Evolutionary conservation across 768 basidiomycete species (phyloP), one percentile per base, ranked within the genome.

Genomic region (Butyriboletus loyo): DNA sequence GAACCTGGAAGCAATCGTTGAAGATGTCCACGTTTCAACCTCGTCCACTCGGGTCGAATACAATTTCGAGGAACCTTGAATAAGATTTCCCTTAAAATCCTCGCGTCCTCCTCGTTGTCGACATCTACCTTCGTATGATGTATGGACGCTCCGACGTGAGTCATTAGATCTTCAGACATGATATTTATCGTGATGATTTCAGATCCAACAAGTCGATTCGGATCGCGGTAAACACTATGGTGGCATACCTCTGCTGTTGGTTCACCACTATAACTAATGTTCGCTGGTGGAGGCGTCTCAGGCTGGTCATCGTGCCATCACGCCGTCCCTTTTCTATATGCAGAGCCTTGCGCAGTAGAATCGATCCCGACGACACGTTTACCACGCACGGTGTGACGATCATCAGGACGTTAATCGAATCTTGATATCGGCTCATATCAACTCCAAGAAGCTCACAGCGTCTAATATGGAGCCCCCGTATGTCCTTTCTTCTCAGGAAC

Each of bases 41-140:
- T n/a, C n/a, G n/a, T n/a, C 25, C 25, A 25, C 7, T 34, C 5
- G 24, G 35, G 11, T 50, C 43, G 13, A 36, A 14, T 11, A n/a
- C 19, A 15, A n/a, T n/a, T n/a, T n/a, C n/a, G n/a, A n/a, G n/a
- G n/a, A n/a, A n/a, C n/a, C n/a, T n/a, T n/a, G n/a, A n/a, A n/a
- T n/a, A n/a, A n/a, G n/a, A n/a, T n/a, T n/a, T n/a, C n/a, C n/a
- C n/a, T n/a, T n/a, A n/a, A 22, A 39, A 24, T 7, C 52, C 54
- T 58, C 49, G 36, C 44, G 28, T 30, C 39, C 38, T 55, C 62
- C 62, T 50, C 54, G 42, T 52, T 54, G 56, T 40, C 24, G 27
- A 25, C 17, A 15, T 40, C n/a, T 22, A 19, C 35, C 38, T n/a
- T n/a, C n/a, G n/a, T n/a, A n/a, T n/a, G n/a, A n/a, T n/a, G 34